Conservation (phyloP, 1,284 basidiomycete genomes). For the Schizopora paradoxa region DNA sequence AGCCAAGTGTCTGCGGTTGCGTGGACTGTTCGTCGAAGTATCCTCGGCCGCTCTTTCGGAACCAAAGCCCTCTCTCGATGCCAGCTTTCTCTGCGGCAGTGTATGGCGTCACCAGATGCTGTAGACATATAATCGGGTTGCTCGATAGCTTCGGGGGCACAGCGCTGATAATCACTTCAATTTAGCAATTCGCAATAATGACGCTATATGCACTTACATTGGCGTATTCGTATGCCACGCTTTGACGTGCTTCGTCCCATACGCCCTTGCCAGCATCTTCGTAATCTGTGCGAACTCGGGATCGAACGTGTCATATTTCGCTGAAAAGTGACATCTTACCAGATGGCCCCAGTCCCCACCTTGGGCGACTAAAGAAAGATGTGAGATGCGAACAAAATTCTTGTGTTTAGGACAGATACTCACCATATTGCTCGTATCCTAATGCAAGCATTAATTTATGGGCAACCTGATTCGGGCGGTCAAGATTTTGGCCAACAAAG, state of each 20-base stretch:
- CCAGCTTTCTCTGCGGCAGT: constrained; percentile 34
- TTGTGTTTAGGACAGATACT: constrained; percentile 7
- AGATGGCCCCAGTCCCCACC: constrained; percentile 49
- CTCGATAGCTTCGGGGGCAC: neutral
- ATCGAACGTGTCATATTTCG: constrained; percentile 5
- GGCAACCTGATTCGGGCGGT: constrained; percentile 28
- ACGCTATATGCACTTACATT: constrained; percentile 23
- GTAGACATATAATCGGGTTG: neutral
- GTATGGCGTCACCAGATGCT: constrained; percentile 27
- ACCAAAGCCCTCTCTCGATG: constrained; percentile 30
- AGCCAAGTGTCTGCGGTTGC: constrained; percentile 54
- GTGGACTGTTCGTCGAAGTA: constrained; percentile 42
- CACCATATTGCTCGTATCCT: constrained; percentile 50
- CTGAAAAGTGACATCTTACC: constrained; percentile 28
- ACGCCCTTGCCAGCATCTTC: constrained; percentile 33
- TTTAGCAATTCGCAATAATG: neutral
- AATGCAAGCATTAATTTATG: constrained; percentile 49
- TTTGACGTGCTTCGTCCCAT: constrained; percentile 37
- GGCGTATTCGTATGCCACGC: constrained; percentile 44
- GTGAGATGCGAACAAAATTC: constrained; percentile 1
- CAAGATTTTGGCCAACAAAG: neutral
- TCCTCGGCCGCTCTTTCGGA: constrained; percentile 30
- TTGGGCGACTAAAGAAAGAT: constrained; percentile 38
- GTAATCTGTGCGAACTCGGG: constrained; percentile 31
- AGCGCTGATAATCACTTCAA: constrained; percentile 17